Evolutionary conservation across 2,329 filamentous ascomycete species (phyloP).

Genomic region (Penicillium sp.): DNA sequence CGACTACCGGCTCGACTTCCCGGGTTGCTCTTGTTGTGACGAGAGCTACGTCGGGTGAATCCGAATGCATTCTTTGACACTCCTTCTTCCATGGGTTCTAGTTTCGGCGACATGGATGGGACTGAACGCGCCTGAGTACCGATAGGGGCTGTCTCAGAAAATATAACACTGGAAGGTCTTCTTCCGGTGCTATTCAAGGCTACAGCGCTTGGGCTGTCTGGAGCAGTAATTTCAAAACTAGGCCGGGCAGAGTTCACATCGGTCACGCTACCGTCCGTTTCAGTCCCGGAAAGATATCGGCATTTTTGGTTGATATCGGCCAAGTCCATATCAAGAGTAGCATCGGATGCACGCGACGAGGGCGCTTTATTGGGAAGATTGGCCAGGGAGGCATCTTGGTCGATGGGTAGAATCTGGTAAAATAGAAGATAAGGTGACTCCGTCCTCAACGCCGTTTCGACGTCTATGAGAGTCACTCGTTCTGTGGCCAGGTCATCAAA

Average conservation of each 20-base stretch:
- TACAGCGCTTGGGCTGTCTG: constrained; percentile 23
- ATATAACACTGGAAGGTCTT: constrained; percentile 34
- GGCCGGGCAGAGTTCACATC: constrained; percentile 35
- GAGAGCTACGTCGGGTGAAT: constrained; percentile 36
- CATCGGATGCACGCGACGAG: constrained; percentile 33
- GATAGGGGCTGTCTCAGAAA: constrained; percentile 26
- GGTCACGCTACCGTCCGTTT: constrained; percentile 22
- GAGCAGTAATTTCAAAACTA: constrained; percentile 43
- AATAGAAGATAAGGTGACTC: constrained; percentile 95
- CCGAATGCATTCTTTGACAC: constrained; percentile 21
- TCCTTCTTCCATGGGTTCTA: constrained; percentile 31
- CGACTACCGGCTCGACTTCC: constrained; percentile 42
- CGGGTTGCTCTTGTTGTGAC: constrained; percentile 35
- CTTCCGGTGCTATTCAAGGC: constrained; percentile 12
- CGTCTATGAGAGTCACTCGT: constrained; percentile 75
- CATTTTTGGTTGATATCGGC: constrained; percentile 24
- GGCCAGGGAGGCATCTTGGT: constrained; percentile 60
- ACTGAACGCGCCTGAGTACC: constrained; percentile 25
- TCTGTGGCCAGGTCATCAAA: constrained; percentile 84
- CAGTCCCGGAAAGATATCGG: constrained; percentile 17
- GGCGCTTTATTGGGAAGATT: constrained; percentile 39
- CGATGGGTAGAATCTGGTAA: constrained; percentile 89
- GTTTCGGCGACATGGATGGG: constrained; percentile 30
- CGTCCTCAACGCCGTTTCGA: constrained; percentile 75
- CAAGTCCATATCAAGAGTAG: constrained; percentile 27